phyloP scores from a whole-genome alignment of 2,329 filamentous ascomycete species.

The Emergomyces orientalis region DNA sequence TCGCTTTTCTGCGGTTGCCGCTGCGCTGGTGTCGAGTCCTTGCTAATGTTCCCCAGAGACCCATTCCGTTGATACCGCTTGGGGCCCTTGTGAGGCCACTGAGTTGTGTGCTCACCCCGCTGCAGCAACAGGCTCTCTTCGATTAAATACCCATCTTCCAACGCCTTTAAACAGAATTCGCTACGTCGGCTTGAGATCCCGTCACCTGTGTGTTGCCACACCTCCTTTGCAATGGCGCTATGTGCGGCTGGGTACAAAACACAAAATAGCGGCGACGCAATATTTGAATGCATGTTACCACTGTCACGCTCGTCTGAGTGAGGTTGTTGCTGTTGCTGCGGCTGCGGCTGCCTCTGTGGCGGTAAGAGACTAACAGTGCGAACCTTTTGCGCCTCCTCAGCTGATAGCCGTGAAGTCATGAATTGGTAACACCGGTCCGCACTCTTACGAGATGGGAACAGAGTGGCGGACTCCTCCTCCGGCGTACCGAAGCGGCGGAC shows the following conservation, averaged over 20 bases:
- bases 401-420: slow-evolving; percentile 41
- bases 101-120: slow-evolving; percentile 15
- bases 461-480: slow-evolving; percentile 55
- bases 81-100: slow-evolving; percentile 55
- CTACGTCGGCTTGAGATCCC: slow-evolving; percentile 84
- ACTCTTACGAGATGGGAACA: slow-evolving; percentile 65
- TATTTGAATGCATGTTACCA: slow-evolving; percentile 33
- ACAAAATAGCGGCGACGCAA: slow-evolving; percentile 55
- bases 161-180: slow-evolving; percentile 73
- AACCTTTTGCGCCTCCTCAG: slow-evolving; percentile 39
- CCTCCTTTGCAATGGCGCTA: slow-evolving; percentile 73
- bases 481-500: slow-evolving; percentile 49
- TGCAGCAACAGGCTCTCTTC: slow-evolving; percentile 33
- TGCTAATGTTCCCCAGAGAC: slow-evolving; percentile 39
- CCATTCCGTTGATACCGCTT: slow-evolving; percentile 64
- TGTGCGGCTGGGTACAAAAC: slow-evolving; percentile 61
- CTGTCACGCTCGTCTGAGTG: slow-evolving; percentile 11
- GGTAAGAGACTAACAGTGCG: slow-evolving; percentile 46
- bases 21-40: slow-evolving; percentile 26
- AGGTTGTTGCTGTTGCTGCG: slow-evolving; percentile 36
- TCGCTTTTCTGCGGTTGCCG: slow-evolving; percentile 16
- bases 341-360: slow-evolving; percentile 36
- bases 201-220: slow-evolving; percentile 95
- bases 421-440: slow-evolving; percentile 70
- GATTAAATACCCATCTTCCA: slow-evolving; percentile 59